Evolutionary conservation across 345 rosid species (phyloP), one percentile per base, ranked within the genome.

Genomic region (Camelina hispida): DNA sequence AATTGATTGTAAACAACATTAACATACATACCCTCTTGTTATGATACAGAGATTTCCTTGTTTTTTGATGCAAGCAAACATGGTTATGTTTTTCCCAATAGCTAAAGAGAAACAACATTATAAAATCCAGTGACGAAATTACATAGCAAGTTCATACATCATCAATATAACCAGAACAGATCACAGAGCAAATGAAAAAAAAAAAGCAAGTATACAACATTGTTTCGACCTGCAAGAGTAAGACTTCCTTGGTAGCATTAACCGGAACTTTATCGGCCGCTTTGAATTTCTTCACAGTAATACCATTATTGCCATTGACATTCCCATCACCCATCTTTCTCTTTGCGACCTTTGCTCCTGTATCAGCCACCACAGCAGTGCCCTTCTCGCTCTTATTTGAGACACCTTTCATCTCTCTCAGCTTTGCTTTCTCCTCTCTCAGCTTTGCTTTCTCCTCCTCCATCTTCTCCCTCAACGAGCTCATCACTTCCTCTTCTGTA

Each of bases 191-290:
- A 60, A 68, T 35, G 15, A 20, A 38, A 52, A 35, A 3, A 55
- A 59, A 35, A 3, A 55, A 59, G 6, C 28, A 67, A 9, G 72
- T 2, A 56, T 14, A 50, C 51, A 59, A 11, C 59, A 60, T 4
- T 34, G 37, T n/a, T 60, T 9, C 11, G 10, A 22, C 62, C 97
- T 88, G 79, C 97, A 92, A 32, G 79, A 30, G 81, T 46, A 92
- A 91, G 4, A 93, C 95, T 66, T 86, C 89, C 84, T 89, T 89
- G 0, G 83, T 96, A 1, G 99, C 93, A 86, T 34, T n/a, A n/a
- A n/a, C n/a, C n/a, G n/a, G n/a, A n/a, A n/a, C n/a, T n/a, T 73
- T 57, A 81, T 87, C 93, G 2, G 35, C 76, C 0, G 91, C 96
- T 79, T 84, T 90, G 75, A 90, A 90, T 72, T 82, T 77, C 85